A percentile compares a stretch with the other conserved stretches of the same genome.
Evolutionary conservation across 495 filamentous ascomycete species (phyloP).

Genomic region (Tuber borchii): DNA sequence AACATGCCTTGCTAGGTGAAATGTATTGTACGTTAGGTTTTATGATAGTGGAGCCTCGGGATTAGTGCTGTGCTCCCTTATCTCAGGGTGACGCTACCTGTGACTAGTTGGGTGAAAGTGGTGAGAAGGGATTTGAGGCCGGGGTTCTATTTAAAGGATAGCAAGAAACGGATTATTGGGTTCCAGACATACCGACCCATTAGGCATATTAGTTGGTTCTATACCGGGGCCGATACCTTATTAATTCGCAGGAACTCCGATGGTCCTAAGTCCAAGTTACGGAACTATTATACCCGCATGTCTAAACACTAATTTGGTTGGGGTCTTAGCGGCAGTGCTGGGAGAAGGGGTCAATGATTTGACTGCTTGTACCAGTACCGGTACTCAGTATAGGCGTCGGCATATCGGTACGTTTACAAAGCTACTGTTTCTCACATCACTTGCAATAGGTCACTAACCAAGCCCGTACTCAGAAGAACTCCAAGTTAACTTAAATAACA

Average conservation of each 20-base stretch:
- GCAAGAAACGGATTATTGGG: not conserved
- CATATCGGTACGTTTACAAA: not conserved
- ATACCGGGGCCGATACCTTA: not conserved
- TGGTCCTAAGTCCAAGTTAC: no score
- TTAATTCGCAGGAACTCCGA: not conserved
- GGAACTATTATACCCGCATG: no score
- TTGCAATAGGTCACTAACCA: not conserved
- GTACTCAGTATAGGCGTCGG: no score
- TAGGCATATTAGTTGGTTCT: not conserved
- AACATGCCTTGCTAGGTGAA: not conserved
- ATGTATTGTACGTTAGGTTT: not conserved
- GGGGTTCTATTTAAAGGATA: not conserved
- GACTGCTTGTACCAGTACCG: no score
- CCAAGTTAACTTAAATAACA: not conserved
- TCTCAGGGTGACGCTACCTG: not conserved
- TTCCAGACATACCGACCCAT: not conserved
- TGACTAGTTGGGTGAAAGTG: not conserved
- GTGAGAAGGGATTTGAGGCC: not conserved
- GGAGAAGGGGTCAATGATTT: not conserved
- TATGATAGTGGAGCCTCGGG: not conserved
- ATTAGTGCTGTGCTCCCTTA: not conserved
- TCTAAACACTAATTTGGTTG: not conserved
- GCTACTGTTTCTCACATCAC: not conserved
- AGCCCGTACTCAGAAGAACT: not conserved
- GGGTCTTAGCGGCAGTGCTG: not conserved